Conservation (phyloP, 2,329 filamentous ascomycete species). For the Fusarium anguioides region DNA sequence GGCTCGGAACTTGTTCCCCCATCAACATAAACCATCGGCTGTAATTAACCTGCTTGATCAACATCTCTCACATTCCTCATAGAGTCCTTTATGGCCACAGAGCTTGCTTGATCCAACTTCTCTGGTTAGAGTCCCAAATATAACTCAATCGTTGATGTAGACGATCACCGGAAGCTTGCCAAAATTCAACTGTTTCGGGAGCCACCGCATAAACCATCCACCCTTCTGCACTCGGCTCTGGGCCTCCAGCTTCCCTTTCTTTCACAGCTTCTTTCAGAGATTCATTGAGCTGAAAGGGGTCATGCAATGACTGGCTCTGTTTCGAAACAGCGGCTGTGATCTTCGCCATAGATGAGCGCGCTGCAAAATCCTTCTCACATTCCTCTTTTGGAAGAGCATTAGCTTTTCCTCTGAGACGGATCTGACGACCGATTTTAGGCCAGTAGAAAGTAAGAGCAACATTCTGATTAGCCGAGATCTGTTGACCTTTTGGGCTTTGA, state of each 20-base stretch:
- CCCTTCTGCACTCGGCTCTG: neutral
- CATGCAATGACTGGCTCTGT: slow-evolving; percentile 8
- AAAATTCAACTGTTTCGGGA: slow-evolving; percentile 1
- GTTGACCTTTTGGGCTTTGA: slow-evolving; percentile 4
- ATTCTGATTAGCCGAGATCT: neutral
- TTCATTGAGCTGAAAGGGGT: neutral
- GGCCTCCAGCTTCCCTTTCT: neutral
- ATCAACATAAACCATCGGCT: too few relatives aligned
- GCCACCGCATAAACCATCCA: slow-evolving; percentile 16
- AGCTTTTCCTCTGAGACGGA: neutral
- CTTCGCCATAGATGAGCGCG: slow-evolving; percentile 1
- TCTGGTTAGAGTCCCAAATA: neutral
- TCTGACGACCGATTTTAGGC: slow-evolving; percentile 5
- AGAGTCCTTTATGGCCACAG: neutral
- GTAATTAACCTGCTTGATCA: too few relatives aligned
- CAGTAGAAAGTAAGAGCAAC: slow-evolving; percentile 20
- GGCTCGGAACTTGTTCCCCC: too few relatives aligned
- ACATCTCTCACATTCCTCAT: too few relatives aligned
- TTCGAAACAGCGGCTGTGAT: slow-evolving; percentile 11
- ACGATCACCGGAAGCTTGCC: slow-evolving; percentile 17
- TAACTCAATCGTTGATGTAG: slow-evolving; percentile 8
- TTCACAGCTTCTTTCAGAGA: neutral
- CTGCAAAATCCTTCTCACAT: slow-evolving; percentile 7
- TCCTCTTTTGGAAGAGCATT: neutral
- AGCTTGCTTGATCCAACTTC: neutral